A percentile compares a stretch with the other conserved stretches of the same genome.
Conservation (phyloP, 331 rosid species). For the Pyrus hybrid region DNA sequence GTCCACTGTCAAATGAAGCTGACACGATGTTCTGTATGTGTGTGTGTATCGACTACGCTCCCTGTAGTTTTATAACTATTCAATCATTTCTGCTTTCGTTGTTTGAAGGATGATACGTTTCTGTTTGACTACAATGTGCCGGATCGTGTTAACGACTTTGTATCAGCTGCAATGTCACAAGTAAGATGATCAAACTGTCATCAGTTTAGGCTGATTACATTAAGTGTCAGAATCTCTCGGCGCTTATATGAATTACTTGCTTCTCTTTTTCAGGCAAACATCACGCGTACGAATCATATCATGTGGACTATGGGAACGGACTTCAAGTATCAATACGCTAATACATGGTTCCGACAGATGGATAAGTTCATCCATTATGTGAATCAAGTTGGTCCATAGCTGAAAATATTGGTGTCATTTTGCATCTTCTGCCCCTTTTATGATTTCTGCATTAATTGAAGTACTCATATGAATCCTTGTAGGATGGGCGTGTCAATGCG, state of each 20-base stretch:
- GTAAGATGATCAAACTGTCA: slow-evolving; percentile 24
- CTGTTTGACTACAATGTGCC: slow-evolving; percentile 74
- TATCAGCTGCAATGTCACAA: slow-evolving; percentile 62
- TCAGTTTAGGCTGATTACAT: not conserved
- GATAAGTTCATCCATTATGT: slow-evolving; percentile 74
- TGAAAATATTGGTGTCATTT: not conserved
- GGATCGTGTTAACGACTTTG: slow-evolving; percentile 59
- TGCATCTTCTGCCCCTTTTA: not conserved
- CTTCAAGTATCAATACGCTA: slow-evolving; percentile 73
- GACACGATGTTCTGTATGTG: not conserved
- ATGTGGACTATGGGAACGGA: slow-evolving; percentile 95
- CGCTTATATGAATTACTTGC: not conserved
- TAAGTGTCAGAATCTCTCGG: not conserved
- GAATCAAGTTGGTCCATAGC: slow-evolving; percentile 41
- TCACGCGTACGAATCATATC: slow-evolving; percentile 39
- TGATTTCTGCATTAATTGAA: not conserved
- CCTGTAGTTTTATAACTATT: slow-evolving; percentile 4
- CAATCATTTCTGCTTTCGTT: not conserved
- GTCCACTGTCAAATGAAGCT: not conserved
- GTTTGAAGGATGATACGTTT: slow-evolving; percentile 50
- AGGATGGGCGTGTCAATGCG: slow-evolving; percentile 31
- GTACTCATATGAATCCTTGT: not conserved
- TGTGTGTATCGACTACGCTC: not conserved
- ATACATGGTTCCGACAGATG: slow-evolving; percentile 67
- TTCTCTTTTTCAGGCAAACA: slow-evolving; percentile 19